Evolutionary conservation across 352 stramenopile genomes (phyloP).

Genomic region (Globisporangium polare): DNA sequence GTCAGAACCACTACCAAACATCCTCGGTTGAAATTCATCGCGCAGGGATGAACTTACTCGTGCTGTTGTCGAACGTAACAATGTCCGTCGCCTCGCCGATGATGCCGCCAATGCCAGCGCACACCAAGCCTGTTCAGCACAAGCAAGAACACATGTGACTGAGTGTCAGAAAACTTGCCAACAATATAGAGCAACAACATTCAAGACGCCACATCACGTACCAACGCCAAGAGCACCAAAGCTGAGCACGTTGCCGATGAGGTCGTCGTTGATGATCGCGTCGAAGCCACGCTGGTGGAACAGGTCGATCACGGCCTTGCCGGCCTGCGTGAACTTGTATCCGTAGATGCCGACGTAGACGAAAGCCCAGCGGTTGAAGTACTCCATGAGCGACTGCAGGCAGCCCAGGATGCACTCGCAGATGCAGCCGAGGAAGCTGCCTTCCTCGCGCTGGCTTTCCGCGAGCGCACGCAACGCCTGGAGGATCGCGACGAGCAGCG

Average conservation of each 20-base stretch:
- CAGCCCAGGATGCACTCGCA: slow-evolving; percentile 81
- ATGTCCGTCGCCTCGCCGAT: slow-evolving; percentile 47
- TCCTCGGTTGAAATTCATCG: too few relatives aligned
- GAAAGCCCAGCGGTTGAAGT: slow-evolving; percentile 94
- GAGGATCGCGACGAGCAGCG: slow-evolving; percentile 92
- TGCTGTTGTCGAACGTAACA: slow-evolving; percentile 64
- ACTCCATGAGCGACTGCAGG: slow-evolving; percentile 86
- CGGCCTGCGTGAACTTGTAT: slow-evolving; percentile 91
- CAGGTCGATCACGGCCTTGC: slow-evolving; percentile 90
- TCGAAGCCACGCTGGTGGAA: slow-evolving; percentile 94
- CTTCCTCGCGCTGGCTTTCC: slow-evolving; percentile 66
- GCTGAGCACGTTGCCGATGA: slow-evolving; percentile 90
- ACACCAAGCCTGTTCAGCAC: slow-evolving; percentile 52
- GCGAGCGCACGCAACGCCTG: slow-evolving; percentile 83
- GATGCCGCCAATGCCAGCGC: slow-evolving; percentile 47
- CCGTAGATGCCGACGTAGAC: slow-evolving; percentile 93
- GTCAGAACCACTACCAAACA: not conserved
- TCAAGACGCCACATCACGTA: slow-evolving; percentile 15
- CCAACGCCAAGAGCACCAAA: slow-evolving; percentile 90
- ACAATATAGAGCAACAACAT: not conserved
- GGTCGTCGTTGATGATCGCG: slow-evolving; percentile 95
- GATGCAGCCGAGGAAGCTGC: slow-evolving; percentile 68
- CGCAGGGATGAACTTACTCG: slow-evolving; percentile 26
- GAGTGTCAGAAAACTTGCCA: not conserved
- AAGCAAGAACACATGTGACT: too few relatives aligned